Evolutionary conservation across 164 flowering plant species (phyloP), one percentile per base, ranked within the genome.

Genomic region (Dillenia suffruticosa): DNA sequence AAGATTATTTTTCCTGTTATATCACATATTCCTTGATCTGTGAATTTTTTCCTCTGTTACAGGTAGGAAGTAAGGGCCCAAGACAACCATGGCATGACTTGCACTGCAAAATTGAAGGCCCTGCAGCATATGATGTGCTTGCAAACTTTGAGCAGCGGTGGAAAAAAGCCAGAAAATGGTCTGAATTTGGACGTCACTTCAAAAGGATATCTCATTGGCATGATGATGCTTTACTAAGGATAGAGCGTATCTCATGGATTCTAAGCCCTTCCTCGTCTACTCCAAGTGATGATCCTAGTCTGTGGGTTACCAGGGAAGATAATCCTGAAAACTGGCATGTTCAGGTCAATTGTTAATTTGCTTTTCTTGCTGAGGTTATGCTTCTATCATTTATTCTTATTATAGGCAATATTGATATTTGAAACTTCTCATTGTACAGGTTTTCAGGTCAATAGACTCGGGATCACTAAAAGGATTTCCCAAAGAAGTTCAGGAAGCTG

Each of bases 51-150:
- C 43, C 43, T 46, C 10, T 46, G 14, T 56, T 46, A 66, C 53
- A 80, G 81, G 70, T 63, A 48, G 84, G 73, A 56, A 74, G 68
- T 10, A 77, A 57, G 57, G 86, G 72, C 51, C 92, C 92, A 50
- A 81, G 92, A 73, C 72, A 87, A 58, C 92, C 92, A 64, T 87
- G 92, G 92, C 92, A 87, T 67, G 92, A 84, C 69, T 66, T 75
- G 68, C 92, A 87, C 63, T 84, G 92, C 77, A 87, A 77, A 68
- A 78, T 87, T 57, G 92, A 86, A 67, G 92, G 92, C 0, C 87
- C 92, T 50, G 92, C 92, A 53, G 92, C 89, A 43, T 84, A 86
- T 68, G 92, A 86, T 62, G 82, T 86, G 62, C 84, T 84, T 44
- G 78, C 69, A 26, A 86, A 86, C 71, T 86, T 86, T 70, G 92